Conservation (phyloP, 2,329 filamentous ascomycete genomes). For the Camptophora hylomeconis region DNA sequence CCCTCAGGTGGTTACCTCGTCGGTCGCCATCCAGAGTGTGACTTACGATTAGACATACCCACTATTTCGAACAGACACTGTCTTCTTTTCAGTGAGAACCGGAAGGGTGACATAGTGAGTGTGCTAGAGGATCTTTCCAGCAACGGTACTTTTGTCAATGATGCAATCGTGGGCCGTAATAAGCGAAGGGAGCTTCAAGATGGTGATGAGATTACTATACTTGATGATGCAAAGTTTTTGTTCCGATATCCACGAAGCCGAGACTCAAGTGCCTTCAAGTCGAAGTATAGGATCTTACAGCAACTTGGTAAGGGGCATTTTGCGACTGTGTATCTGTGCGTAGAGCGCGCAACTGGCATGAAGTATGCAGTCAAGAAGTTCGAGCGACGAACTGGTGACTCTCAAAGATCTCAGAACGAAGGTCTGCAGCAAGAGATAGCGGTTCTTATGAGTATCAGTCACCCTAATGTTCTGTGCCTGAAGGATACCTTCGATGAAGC, state of each 20-base stretch:
- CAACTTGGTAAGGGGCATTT: conserved; percentile 92
- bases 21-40: conserved; percentile 84
- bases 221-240: conserved; percentile 74
- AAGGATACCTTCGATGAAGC: conserved; percentile 91
- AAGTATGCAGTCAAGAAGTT: conserved; percentile 92
- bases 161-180: conserved; percentile 80
- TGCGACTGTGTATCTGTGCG: conserved; percentile 80
- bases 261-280: conserved; percentile 63
- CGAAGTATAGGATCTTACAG: conserved; percentile 74
- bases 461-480: conserved; percentile 81
- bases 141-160: conserved; percentile 94
- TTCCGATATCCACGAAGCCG: conserved; percentile 75
- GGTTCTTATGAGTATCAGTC: conserved; percentile 91
- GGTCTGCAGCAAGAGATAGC: conserved; percentile 91
- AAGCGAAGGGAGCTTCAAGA: conserved; percentile 79
- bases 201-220: conserved; percentile 77
- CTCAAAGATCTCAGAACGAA: conserved; percentile 72
- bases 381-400: conserved; percentile 67
- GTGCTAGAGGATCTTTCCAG: conserved; percentile 86
- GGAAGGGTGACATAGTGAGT: conserved; percentile 46
- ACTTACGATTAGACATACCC: conserved; percentile 61
- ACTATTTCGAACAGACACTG: conserved; percentile 71
- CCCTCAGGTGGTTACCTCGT: conserved; percentile 78
- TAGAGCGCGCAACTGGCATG: conserved; percentile 70
- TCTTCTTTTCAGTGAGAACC: conserved; percentile 43